Base-by-base conservation (phyloP, 768 basidiomycete species). In the Rhodocollybia butyracea region DNA sequence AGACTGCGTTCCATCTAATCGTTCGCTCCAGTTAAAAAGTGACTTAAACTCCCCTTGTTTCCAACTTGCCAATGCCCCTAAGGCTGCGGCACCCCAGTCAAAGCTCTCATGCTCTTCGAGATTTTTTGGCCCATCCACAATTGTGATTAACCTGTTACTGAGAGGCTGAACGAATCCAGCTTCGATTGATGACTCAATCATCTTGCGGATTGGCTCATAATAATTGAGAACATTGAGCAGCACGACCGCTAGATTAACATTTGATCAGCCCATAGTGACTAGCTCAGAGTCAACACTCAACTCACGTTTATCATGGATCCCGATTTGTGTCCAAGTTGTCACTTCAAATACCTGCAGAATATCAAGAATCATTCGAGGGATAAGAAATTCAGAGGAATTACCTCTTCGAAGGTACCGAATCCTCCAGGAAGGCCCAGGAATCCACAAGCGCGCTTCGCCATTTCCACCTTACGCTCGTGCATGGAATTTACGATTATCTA, bases 361-460 rank as follows among this genome's bases (percentile, higher is more conserved):
- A 42, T n/a, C 43, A 48, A 10, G 15, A 15, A 43, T 8, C 10
- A 45, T 7, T 22, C 45, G 12, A 22, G 40, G 21, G 31, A 72
- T 89, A 92, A 60, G 4, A 39, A 22, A 46, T 15, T 4, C 22
- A 15, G 38, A 12, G 12, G 19, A 29, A 46, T n/a, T 24, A 87
- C 90, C 80, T 98, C 96, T 71, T 99, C 97, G 59, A 93, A 91
- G 0, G 95, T 98, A 10, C 96, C 96, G 65, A 85, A 97, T 0
- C 96, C 96, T 19, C 96, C 96, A 1, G 96, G 95, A 19, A 99
- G 74, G 11, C 86, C 91, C 45, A 98, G 73, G 63, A 99, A 99
- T 0, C 85, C 94, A 17, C 80, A 78, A 0, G 82, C 83, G 8
- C 88, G 76, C 59, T 81, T 81, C 0, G 95, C 94, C 94, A 98